Percentiles rank a stretch among this genome's conserved stretches.
These are phyloP conservation scores for Akanthomyces uredinophilus DNA, from an alignment of 2,329 filamentous ascomycete species.

Conservation along the genomic window DNA sequence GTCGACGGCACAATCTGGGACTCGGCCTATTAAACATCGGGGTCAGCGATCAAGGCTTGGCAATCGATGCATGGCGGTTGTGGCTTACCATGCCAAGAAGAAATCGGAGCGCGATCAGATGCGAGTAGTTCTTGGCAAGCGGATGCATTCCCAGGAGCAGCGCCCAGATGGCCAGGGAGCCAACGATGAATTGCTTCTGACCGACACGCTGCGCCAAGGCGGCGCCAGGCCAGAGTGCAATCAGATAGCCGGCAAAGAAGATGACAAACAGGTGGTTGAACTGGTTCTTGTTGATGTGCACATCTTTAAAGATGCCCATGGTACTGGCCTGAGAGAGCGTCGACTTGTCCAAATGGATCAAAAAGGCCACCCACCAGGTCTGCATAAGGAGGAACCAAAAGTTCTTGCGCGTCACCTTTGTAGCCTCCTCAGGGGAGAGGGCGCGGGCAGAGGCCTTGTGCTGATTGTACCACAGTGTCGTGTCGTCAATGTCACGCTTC, in stretches of 20 bases:
- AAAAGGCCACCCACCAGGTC: slow-evolving; percentile 22
- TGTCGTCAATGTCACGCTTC: slow-evolving; percentile 20
- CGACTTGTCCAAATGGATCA: slow-evolving; percentile 24
- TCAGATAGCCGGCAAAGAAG: slow-evolving; percentile 22
- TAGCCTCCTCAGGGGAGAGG: slow-evolving; percentile 13
- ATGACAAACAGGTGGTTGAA: slow-evolving; percentile 22
- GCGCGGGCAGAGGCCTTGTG: slow-evolving; percentile 17
- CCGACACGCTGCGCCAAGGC: slow-evolving; percentile 20
- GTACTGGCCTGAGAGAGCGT: slow-evolving; percentile 21
- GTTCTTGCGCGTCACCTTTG: slow-evolving; percentile 19
- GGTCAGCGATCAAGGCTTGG: neutral
- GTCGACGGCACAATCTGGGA: slow-evolving; percentile 25
- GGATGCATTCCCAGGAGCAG: slow-evolving; percentile 22
- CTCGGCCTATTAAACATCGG: slow-evolving; percentile 19
- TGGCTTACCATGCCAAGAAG: slow-evolving; percentile 21
- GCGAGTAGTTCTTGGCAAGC: slow-evolving; percentile 20
- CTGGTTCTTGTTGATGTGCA: slow-evolving; percentile 20
- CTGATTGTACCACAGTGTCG: slow-evolving; percentile 21
- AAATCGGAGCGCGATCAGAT: slow-evolving; percentile 21
- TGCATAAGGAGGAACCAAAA: slow-evolving; percentile 22
- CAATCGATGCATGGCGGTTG: neutral
- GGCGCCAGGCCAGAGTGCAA: slow-evolving; percentile 23
- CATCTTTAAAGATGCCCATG: slow-evolving; percentile 24
- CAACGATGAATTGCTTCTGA: slow-evolving; percentile 22
- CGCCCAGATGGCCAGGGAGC: slow-evolving; percentile 21